Conservation (phyloP, 192 early-diverging fungal genomes). For the Mortierella antarctica region DNA sequence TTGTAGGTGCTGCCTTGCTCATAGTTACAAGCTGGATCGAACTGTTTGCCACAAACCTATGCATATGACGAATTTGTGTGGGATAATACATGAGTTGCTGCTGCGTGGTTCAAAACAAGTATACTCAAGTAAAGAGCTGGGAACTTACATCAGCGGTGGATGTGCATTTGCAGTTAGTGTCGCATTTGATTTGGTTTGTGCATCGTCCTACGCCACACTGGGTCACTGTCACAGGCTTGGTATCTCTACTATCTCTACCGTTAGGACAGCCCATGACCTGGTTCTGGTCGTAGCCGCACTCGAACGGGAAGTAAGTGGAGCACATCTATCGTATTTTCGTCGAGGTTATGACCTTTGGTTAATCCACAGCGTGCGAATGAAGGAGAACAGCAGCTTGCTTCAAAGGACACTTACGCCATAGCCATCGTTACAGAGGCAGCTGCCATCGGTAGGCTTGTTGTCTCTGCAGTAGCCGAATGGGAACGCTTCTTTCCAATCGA, state of each 20-base stretch:
- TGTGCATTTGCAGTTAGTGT: conserved; percentile 9
- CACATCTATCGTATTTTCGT: conserved; percentile 6
- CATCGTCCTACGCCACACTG: conserved; percentile 27
- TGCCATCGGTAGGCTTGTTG: conserved; percentile 1
- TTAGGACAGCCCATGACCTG: conserved; percentile 11
- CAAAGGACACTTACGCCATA: conserved; percentile 16
- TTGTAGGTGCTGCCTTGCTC: conserved; percentile 4
- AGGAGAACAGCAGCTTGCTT: background rate
- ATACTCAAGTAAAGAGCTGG: background rate
- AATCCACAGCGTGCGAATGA: too few relatives aligned
- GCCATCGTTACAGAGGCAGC: conserved; percentile 18
- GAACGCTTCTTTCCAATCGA: conserved; percentile 11
- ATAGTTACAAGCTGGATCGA: conserved; percentile 10
- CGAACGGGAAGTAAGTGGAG: conserved; percentile 22
- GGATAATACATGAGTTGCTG: background rate
- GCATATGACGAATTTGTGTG: background rate
- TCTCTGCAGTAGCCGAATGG: conserved; percentile 7
- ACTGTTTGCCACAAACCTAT: conserved; percentile 32
- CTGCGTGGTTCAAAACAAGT: too few relatives aligned
- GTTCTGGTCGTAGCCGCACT: conserved; percentile 24
- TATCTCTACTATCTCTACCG: background rate
- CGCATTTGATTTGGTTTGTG: conserved; percentile 1
- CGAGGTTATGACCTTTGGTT: too few relatives aligned
- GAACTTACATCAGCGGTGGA: background rate
- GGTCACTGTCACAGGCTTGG: background rate